phyloP scores from a whole-genome alignment of 2,329 filamentous ascomycete genomes.

The Colletotrichum sidae region DNA sequence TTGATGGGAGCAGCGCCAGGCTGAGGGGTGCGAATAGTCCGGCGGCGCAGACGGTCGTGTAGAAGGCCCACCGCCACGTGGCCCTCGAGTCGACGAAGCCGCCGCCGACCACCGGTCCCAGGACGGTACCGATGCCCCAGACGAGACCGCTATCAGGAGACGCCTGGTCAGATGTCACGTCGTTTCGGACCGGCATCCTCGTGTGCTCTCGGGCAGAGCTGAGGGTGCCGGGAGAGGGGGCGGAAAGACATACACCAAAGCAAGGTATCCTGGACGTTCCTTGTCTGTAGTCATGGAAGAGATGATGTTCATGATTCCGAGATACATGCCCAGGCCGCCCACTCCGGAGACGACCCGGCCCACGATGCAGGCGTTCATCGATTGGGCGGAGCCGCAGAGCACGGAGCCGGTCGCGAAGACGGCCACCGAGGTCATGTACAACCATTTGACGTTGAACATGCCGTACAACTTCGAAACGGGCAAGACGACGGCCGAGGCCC shows the following conservation, averaged over 20 bases:
- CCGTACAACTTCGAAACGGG: slow-evolving; percentile 45
- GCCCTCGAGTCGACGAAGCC: slow-evolving; percentile 52
- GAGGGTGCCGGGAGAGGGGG: too few relatives aligned
- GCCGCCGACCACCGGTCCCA: slow-evolving; percentile 58
- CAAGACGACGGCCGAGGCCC: slow-evolving; percentile 51
- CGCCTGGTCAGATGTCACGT: too few relatives aligned
- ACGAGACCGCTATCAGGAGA: slow-evolving; percentile 38
- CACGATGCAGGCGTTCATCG: slow-evolving; percentile 57
- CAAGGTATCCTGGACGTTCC: slow-evolving; percentile 40
- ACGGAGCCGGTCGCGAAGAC: slow-evolving; percentile 45
- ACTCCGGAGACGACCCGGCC: slow-evolving; percentile 56
- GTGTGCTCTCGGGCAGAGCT: too few relatives aligned
- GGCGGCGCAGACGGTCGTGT: slow-evolving; percentile 44
- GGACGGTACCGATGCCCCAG: slow-evolving; percentile 55
- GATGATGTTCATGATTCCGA: slow-evolving; percentile 42
- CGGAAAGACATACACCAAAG: background rate
- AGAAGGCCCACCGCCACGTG: slow-evolving; percentile 58
- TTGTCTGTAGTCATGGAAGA: slow-evolving; percentile 40
- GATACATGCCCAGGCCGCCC: slow-evolving; percentile 55
- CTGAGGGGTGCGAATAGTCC: too few relatives aligned
- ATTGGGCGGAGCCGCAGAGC: slow-evolving; percentile 55
- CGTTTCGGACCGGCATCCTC: too few relatives aligned
- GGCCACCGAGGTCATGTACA: slow-evolving; percentile 41
- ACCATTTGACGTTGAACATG: slow-evolving; percentile 47
- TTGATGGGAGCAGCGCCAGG: too few relatives aligned